Evolutionary conservation across 495 filamentous ascomycete species (phyloP).

Genomic region (Podospora australis): DNA sequence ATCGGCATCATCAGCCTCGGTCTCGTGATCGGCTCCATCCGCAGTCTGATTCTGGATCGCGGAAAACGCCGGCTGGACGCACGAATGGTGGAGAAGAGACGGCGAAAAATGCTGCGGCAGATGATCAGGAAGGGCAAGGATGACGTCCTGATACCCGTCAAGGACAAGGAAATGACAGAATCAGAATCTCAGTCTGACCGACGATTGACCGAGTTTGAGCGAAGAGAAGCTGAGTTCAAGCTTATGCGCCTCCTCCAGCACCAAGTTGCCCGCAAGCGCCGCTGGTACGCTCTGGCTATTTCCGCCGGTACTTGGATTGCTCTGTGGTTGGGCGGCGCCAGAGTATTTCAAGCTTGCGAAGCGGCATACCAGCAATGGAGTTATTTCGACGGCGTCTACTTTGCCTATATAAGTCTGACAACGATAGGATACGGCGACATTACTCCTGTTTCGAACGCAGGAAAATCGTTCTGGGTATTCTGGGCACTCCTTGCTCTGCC

Average conservation of each 20-base stretch:
- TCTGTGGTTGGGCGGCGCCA: slow-evolving; percentile 74
- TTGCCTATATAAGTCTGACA: slow-evolving; percentile 67
- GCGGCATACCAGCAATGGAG: slow-evolving; percentile 51
- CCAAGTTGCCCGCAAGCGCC: slow-evolving; percentile 53
- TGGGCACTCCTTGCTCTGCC: slow-evolving; percentile 85
- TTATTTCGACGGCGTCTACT: slow-evolving; percentile 80
- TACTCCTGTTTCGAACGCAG: slow-evolving; percentile 61
- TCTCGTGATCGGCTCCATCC: slow-evolving; percentile 77
- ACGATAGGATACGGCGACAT: slow-evolving; percentile 86
- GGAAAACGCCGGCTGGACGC: slow-evolving; percentile 64
- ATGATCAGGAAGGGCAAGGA: slow-evolving; percentile 44
- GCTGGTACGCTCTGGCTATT: slow-evolving; percentile 61
- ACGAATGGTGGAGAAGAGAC: slow-evolving; percentile 63
- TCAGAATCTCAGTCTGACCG: background rate
- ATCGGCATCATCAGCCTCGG: slow-evolving; percentile 77
- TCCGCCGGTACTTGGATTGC: slow-evolving; percentile 60
- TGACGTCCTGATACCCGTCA: slow-evolving; percentile 45
- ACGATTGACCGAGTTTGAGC: slow-evolving; percentile 46
- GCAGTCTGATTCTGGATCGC: slow-evolving; percentile 70
- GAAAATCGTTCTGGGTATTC: slow-evolving; percentile 78
- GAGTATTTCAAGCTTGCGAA: slow-evolving; percentile 54
- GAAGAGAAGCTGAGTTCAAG: slow-evolving; percentile 67
- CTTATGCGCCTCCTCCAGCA: slow-evolving; percentile 77
- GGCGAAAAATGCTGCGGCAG: slow-evolving; percentile 47
- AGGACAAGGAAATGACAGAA: slow-evolving; percentile 9